Evolutionary conservation across 805 yeast species (phyloP).

Genomic region (Suhomyces sp.): DNA sequence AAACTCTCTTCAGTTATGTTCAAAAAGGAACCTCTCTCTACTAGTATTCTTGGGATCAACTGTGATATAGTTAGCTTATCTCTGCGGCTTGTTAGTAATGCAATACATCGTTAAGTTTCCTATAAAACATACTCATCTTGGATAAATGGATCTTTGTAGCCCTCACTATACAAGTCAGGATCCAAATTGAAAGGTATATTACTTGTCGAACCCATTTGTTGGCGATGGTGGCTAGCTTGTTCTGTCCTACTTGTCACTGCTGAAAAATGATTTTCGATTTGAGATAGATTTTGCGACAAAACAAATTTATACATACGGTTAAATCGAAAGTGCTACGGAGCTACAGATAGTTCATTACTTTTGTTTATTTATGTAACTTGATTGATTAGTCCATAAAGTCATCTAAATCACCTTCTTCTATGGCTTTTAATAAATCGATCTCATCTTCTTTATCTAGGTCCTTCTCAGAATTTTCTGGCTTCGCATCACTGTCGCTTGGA

Average conservation of each 20-base stretch:
- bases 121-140: conserved; percentile 35
- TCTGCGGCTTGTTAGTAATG: conserved; percentile 18
- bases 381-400: conserved; percentile 42
- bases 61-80: conserved; percentile 49
- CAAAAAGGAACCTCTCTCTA: conserved; percentile 58
- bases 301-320: neutral
- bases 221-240: neutral
- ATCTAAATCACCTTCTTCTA: conserved; percentile 56
- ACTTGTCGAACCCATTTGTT: neutral
- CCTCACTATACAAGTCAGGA: conserved; percentile 28
- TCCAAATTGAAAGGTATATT: conserved; percentile 22
- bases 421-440: conserved; percentile 43
- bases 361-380: neutral
- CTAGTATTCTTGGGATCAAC: conserved; percentile 56
- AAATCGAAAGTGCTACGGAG: neutral
- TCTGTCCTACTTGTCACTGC: neutral
- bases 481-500: conserved; percentile 47
- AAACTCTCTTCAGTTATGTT: conserved; percentile 57
- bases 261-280: neutral
- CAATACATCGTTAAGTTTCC: neutral
- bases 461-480: conserved; percentile 25
- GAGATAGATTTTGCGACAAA: neutral
- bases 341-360: neutral
- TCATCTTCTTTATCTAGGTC: conserved; percentile 39
- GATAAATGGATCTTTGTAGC: conserved; percentile 35